Base-by-base conservation (phyloP, 768 basidiomycete species). In the Russula olivacea region DNA sequence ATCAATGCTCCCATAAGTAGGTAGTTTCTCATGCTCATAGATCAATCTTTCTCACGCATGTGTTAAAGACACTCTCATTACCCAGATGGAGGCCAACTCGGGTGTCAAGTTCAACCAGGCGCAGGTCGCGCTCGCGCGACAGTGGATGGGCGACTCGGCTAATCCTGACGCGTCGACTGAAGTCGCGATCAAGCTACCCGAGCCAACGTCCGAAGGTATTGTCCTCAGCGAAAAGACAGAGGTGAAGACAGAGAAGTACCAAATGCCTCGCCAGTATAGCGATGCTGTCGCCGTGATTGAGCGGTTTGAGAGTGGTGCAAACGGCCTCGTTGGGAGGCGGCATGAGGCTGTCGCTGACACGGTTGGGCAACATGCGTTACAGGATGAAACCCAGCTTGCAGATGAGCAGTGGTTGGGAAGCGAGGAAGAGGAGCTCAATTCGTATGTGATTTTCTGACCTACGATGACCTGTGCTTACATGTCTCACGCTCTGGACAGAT, bases 331-430 rank as follows among this genome's bases (percentile, higher is more conserved):
- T 25, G 70, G 86, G 34, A 75, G 83, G n/a, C 79, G 76, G 8
- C 85, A 91, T 70, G 81, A 82, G 41, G 70, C 76, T 41, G 89
- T 93, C 25, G 72, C 85, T 32, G 91, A 93, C 74, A 85, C 81
- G 47, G 91, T 98, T 48, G 78, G 83, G 21, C 93, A 94, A 72
- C 93, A 97, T 69, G 83, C 86, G 72, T 67, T 95, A 68, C 73
- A 77, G 55, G 88, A 89, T 68, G 72, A 72, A 57, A 86, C 84
- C 5, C 76, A 73, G 9, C 74, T 98, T 54, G 48, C 74, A n/a
- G 81, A 91, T 25, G 95, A 97, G 78, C 71, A 80, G 59, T 99
- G 96, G 96, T 67, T 87, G 49, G 96, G 94, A 6, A 84, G 80
- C 1, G 83, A 86, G 69, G 83, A 88, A 64, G 93, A 95, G 70